phyloP scores from a whole-genome alignment of 2,329 filamentous ascomycete genomes.

The Leptodontidium sp. region DNA sequence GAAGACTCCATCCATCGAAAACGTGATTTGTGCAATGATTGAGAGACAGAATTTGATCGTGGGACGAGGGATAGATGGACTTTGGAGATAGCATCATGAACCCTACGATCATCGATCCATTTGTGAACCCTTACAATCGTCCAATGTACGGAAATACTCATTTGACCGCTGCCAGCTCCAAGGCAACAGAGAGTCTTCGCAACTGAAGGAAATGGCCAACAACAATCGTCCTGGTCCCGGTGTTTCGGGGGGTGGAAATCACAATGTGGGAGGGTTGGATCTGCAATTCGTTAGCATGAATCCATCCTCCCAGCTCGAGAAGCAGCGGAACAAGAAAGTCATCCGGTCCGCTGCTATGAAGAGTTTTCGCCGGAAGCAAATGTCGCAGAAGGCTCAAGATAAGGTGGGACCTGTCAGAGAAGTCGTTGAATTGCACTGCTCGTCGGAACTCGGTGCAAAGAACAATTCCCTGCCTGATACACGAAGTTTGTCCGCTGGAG shows the following conservation, averaged over 20 bases:
- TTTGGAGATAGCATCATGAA: background rate
- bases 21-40: background rate
- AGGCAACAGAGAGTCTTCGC: background rate
- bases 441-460: background rate
- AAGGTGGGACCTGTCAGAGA: background rate
- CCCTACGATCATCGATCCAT: too few species aligned
- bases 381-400: conserved; percentile 4
- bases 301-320: conserved; percentile 16
- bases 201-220: background rate
- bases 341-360: conserved; percentile 27
- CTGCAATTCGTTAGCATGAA: conserved; percentile 27
- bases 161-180: background rate
- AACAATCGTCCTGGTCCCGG: background rate
- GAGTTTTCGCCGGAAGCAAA: conserved; percentile 26
- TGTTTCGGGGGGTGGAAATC: background rate
- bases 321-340: conserved; percentile 24
- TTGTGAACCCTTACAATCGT: background rate
- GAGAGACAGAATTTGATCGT: background rate
- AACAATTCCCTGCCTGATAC: background rate
- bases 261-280: background rate
- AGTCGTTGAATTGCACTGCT: too few species aligned
- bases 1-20: background rate
- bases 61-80: background rate
- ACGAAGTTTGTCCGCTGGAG: background rate
- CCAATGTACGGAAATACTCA: background rate